Evolutionary conservation across 2,329 filamentous ascomycete species (phyloP).

Genomic region (Calonectria henricotiae): DNA sequence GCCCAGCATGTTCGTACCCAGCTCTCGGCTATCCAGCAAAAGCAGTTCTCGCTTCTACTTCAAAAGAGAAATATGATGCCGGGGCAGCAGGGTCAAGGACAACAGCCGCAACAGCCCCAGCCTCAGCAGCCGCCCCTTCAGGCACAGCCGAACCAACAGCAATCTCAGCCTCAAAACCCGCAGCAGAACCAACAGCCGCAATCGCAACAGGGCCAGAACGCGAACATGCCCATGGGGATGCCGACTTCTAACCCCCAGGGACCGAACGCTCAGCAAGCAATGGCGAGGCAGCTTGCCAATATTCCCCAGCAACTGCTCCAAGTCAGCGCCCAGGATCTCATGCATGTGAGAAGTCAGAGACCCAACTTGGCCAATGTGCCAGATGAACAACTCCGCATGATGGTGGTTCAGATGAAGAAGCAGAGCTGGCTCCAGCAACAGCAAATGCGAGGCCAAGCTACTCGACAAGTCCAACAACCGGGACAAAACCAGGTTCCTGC

Average conservation of each 20-base stretch:
- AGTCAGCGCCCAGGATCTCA: conserved; percentile 56
- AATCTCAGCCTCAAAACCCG: conserved; percentile 44
- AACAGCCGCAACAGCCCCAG: conserved; percentile 45
- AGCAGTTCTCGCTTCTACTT: conserved; percentile 60
- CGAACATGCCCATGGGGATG: conserved; percentile 50
- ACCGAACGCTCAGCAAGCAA: conserved; percentile 52
- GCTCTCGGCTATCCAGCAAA: conserved; percentile 58
- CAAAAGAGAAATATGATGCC: conserved; percentile 54
- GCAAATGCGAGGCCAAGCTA: conserved; percentile 57
- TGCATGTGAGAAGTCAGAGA: conserved; percentile 52
- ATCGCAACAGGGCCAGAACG: conserved; percentile 53
- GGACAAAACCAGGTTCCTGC: conserved; percentile 61
- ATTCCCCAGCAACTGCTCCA: conserved; percentile 56
- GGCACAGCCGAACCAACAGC: conserved; percentile 40
- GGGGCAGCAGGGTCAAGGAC: conserved; percentile 49
- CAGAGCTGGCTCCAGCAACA: conserved; percentile 54
- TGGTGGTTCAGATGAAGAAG: conserved; percentile 58
- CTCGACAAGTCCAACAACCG: conserved; percentile 57
- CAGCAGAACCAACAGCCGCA: conserved; percentile 46
- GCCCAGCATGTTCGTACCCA: conserved; percentile 54
- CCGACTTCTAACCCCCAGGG: conserved; percentile 48
- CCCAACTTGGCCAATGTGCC: conserved; percentile 52
- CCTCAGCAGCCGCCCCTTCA: conserved; percentile 42
- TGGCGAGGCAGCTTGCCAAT: conserved; percentile 50
- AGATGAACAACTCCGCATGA: conserved; percentile 56